Evolutionary conservation across 2,329 filamentous ascomycete genomes (phyloP).

Genomic region (Alternaria gaisen): DNA sequence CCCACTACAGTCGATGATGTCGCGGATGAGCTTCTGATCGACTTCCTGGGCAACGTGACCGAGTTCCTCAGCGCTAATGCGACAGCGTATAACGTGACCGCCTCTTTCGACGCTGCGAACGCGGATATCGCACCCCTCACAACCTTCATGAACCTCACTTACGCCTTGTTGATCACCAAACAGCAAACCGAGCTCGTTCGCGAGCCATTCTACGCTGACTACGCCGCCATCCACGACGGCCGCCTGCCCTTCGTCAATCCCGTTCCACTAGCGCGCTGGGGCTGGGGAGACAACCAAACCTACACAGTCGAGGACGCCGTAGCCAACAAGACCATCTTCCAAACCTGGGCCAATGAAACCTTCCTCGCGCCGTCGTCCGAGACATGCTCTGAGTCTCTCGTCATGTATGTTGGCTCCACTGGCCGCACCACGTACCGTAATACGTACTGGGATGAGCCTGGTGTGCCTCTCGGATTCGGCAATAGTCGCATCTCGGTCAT

Average conservation of each 20-base stretch:
- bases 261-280: constrained; percentile 58
- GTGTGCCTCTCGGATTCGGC: constrained; percentile 59
- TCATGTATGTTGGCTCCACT: constrained; percentile 58
- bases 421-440: constrained; percentile 57
- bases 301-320: constrained; percentile 55
- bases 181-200: constrained; percentile 58
- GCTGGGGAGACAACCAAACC: constrained; percentile 55
- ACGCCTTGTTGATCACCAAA: constrained; percentile 58
- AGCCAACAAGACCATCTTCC: constrained; percentile 61
- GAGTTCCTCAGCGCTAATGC: constrained; percentile 54
- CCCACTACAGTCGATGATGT: constrained; percentile 45
- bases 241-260: constrained; percentile 61
- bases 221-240: constrained; percentile 57
- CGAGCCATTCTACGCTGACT: constrained; percentile 61
- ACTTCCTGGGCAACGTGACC: constrained; percentile 56
- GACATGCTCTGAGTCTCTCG: constrained; percentile 60
- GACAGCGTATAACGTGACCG: constrained; percentile 48
- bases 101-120: constrained; percentile 48
- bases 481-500: constrained; percentile 60
- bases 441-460: constrained; percentile 54
- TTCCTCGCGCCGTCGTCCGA: constrained; percentile 54
- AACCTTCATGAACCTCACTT: constrained; percentile 55
- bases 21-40: constrained; percentile 50
- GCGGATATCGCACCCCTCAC: constrained; percentile 43
- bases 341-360: constrained; percentile 58